Evolutionary conservation across 495 filamentous ascomycete species (phyloP), one percentile per base, ranked within the genome.

Genomic region (Penicillium salamii): DNA sequence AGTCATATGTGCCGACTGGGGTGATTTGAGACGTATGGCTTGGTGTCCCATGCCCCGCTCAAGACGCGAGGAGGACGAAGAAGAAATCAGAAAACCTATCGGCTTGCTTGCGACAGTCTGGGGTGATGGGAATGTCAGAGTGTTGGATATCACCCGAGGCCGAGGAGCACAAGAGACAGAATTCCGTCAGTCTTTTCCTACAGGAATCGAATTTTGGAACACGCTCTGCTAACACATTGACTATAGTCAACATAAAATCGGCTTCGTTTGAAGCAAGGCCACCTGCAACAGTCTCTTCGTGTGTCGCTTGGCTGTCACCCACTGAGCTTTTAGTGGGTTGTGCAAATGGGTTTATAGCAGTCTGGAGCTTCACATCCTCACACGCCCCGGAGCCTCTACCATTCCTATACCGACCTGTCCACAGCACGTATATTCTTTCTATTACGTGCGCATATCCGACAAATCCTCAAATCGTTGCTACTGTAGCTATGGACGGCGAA

Each of bases 1-100:
- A n/a, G 72, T 78, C 3, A 52, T 87, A 15, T 87, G 84, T 55
- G 78, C 79, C 3, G 70, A 83, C 6, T 88, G 85, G 83, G 86
- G 83, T 3, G 66, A 78, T 44, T 56, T 83, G 12, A 75, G 73
- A 45, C 69, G 73, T n/a, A 69, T 88, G 15, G 67, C 77, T 42
- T 88, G 83, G 83, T 88, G 84, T 55, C 82, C 79, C 24, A 66
- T 81, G 55, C 66, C 67, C 6, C 68, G 72, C 46, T 57, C 55
- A 41, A 51, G 54, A 15, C 61, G 63, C 35, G 63, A 67, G 1
- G 58, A 69, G 36, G 69, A 75, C 24, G 61, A 67, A 1, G 46
- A 69, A 36, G 58, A 67, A 20, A 54, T 38, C 15, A 33, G 46
- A 13, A 64, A 65, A 39, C 63, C 49, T 23, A 61, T 87, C 12